These are phyloP conservation scores for Fusarium chaquense DNA, from an alignment of 2,329 filamentous ascomycete genomes.

Conservation along the genomic window DNA sequence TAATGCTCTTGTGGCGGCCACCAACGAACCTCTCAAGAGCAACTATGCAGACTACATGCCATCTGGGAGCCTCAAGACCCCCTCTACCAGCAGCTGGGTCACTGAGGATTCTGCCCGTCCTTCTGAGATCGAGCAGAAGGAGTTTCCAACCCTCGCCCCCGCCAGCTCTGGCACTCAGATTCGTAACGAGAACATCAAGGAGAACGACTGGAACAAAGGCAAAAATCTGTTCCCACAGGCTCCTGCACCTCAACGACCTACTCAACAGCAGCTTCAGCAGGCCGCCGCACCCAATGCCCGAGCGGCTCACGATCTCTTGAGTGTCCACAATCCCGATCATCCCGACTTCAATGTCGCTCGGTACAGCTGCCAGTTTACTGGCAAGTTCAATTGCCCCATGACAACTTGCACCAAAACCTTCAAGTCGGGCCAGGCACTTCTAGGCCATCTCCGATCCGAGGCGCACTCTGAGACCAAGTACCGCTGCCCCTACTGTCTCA, in stretches of 20 bases:
- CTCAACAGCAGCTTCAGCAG: constrained; percentile 34
- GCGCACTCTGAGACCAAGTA: constrained; percentile 54
- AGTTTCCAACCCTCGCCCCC: constrained; percentile 34
- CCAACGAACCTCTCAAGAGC: constrained; percentile 46
- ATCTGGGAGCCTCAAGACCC: background rate
- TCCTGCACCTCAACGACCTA: constrained; percentile 35
- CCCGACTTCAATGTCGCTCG: constrained; percentile 60
- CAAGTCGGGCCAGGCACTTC: constrained; percentile 49
- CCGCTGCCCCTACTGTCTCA: constrained; percentile 60
- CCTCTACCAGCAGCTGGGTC: background rate
- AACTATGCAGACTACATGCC: constrained; percentile 49
- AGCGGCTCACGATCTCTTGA: constrained; percentile 30
- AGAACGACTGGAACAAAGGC: constrained; percentile 26
- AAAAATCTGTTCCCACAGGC: constrained; percentile 46
- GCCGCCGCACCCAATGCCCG: constrained; percentile 27
- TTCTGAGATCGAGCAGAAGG: constrained; percentile 20
- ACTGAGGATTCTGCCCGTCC: background rate
- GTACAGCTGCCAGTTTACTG: constrained; percentile 59
- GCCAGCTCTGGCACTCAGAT: constrained; percentile 1
- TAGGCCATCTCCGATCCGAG: constrained; percentile 59
- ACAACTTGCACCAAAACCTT: constrained; percentile 62
- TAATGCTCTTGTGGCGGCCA: constrained; percentile 45
- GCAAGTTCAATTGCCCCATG: constrained; percentile 67
- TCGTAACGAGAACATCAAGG: constrained; percentile 16
- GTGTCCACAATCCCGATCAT: constrained; percentile 60